Percentiles rank a stretch among this genome's conserved stretches.
phyloP scores from a whole-genome alignment of 257 asterid genomes.

The Salvia miltiorrhiza region DNA sequence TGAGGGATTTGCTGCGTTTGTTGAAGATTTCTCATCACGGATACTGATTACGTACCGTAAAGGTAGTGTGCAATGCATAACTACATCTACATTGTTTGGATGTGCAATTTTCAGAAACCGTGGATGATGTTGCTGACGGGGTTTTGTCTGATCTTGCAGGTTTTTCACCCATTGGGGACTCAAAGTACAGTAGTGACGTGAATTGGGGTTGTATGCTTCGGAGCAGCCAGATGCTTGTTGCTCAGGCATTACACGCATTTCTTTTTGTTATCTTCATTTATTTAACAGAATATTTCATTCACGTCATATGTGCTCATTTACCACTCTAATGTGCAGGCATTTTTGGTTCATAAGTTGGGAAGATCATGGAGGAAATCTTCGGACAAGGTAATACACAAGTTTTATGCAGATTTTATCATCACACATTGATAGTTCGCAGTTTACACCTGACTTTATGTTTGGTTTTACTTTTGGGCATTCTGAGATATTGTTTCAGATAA shows the following conservation, averaged over 20 bases:
- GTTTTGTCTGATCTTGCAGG: slow-evolving; percentile 44
- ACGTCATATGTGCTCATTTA: slow-evolving; percentile 11
- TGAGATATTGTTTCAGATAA: neutral
- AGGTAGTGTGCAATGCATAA: slow-evolving; percentile 40
- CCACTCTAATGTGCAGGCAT: slow-evolving; percentile 49
- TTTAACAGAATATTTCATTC: neutral
- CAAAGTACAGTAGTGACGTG: slow-evolving; percentile 82
- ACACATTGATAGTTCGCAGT: neutral
- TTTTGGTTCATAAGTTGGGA: slow-evolving; percentile 73
- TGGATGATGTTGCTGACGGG: slow-evolving; percentile 5
- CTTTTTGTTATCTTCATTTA: slow-evolving; percentile 11
- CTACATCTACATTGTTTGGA: neutral
- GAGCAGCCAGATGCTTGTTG: slow-evolving; percentile 99
- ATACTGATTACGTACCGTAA: slow-evolving; percentile 81
- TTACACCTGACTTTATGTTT: neutral
- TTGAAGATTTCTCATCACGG: slow-evolving; percentile 92
- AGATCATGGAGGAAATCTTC: slow-evolving; percentile 89
- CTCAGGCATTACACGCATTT: slow-evolving; percentile 56
- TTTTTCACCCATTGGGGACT: slow-evolving; percentile 65
- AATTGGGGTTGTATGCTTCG: slow-evolving; percentile 99
- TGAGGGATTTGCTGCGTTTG: slow-evolving; percentile 81
- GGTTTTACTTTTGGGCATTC: neutral
- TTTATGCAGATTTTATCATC: neutral
- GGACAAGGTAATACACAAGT: slow-evolving; percentile 51
- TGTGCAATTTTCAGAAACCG: neutral